Evolutionary conservation across 1,139 yeast species (phyloP).

Genomic region (Geotrichum australiense): DNA sequence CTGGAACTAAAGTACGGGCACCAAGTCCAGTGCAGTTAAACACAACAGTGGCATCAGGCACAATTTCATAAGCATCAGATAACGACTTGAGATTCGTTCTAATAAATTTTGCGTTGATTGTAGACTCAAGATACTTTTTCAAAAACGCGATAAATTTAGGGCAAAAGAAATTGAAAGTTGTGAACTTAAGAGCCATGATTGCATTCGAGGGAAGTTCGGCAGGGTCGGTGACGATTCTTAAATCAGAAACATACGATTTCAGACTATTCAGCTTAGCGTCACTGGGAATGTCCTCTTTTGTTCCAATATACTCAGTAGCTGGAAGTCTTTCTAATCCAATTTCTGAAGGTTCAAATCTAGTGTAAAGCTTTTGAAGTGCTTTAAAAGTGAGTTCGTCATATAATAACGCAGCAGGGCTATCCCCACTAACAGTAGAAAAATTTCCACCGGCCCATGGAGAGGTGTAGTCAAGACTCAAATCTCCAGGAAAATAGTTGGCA

Average conservation of each 20-base stretch:
- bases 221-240: constrained; percentile 18
- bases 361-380: constrained; percentile 39
- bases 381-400: constrained; percentile 50
- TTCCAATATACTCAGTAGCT: constrained; percentile 49
- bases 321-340: constrained; percentile 48
- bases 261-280: constrained; percentile 41
- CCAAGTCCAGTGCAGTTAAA: constrained; percentile 65
- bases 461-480: constrained; percentile 51
- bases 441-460: constrained; percentile 54
- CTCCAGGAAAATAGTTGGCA: constrained; percentile 56
- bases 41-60: constrained; percentile 34
- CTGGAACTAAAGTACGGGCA: constrained; percentile 46
- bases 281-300: constrained; percentile 35
- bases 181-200: constrained; percentile 44
- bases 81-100: constrained; percentile 43
- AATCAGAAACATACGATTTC: constrained; percentile 42
- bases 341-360: constrained; percentile 40
- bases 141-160: constrained; percentile 47
- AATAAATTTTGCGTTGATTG: constrained; percentile 40
- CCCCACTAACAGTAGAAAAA: constrained; percentile 54
- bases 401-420: constrained; percentile 42
- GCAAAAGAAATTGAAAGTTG: constrained; percentile 58
- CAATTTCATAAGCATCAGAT: constrained; percentile 40
- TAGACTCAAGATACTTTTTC: constrained; percentile 35
- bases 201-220: constrained; percentile 1